phyloP scores from a whole-genome alignment of 495 filamentous ascomycete genomes.

The Penicillium maclennaniae region DNA sequence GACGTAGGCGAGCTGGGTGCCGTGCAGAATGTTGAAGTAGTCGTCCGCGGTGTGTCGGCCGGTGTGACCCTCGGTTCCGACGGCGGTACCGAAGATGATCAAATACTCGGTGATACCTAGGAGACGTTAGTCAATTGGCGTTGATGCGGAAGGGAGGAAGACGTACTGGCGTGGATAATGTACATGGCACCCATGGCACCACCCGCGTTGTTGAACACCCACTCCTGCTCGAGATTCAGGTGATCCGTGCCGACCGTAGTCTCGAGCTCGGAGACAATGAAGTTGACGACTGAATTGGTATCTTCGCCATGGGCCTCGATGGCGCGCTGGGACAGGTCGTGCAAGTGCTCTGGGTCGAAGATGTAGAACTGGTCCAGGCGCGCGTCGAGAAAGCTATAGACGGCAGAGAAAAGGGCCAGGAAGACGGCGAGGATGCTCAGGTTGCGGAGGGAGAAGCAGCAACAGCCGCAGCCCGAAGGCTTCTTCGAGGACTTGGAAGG shows the following conservation, averaged over 20 bases:
- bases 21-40: conserved; percentile 85
- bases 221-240: conserved; percentile 44
- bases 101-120: conserved; percentile 69
- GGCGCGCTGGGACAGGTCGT: conserved; percentile 61
- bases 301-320: conserved; percentile 68
- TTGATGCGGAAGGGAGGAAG: not conserved
- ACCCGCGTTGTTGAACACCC: conserved; percentile 64
- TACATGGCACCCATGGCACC: conserved; percentile 90
- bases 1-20: conserved; percentile 67
- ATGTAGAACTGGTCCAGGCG: conserved; percentile 74
- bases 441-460: conserved; percentile 28
- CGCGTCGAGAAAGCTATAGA: conserved; percentile 62
- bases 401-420: conserved; percentile 53
- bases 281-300: conserved; percentile 62
- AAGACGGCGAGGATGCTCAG: conserved; percentile 59
- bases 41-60: conserved; percentile 86
- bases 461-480: conserved; percentile 16
- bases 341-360: conserved; percentile 64
- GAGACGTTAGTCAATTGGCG: conserved; percentile 8
- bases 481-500: conserved; percentile 27
- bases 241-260: conserved; percentile 37
- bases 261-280: conserved; percentile 50
- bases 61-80: conserved; percentile 83
- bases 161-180: conserved; percentile 52
- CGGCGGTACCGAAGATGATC: conserved; percentile 77